Evolutionary conservation across 2,329 filamentous ascomycete genomes (phyloP), one percentile per base, ranked within the genome.

Genomic region (Amauroascus niger): DNA sequence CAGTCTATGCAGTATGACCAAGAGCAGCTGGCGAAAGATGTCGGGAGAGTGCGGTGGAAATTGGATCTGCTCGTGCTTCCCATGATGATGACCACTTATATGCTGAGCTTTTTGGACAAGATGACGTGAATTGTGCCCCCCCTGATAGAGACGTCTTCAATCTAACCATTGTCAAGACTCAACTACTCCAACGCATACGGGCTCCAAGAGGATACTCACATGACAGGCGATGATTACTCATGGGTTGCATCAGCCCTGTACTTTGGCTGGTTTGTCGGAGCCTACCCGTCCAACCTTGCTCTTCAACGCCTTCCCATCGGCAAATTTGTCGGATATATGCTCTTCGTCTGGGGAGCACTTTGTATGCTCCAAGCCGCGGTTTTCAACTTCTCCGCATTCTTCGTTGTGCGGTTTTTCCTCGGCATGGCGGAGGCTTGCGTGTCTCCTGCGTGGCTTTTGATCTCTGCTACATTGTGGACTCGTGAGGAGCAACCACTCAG

Each of bases 101-200:
- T 45, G 41, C 11, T 45, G 41, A 30, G 41, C 41, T 45, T 45
- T 9, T 22, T 45, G 41, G 41, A 45, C 9, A 45, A 45, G 16
- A 26, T 28, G 41, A 45, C 41, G 41, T 45, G 24, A 45, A 24
- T 7, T n/a, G 14, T 13, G 6, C 13, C 41, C 41, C 4, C 26
- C 4, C 26, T 30, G 24, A 30, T 11, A 16, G 14, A 13, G 14
- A 30, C 4, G 6, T 30, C 22, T 16, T 5, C 8, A 5, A 7
- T 30, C 41, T 45, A 45, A 45, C 41, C 16, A 16, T 45, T 24
- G 4, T 28, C 41, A 30, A 45, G 41, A 1, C 41, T 81, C 26
- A 79, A 76, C 1, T 84, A 83, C 58, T 81, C 82, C 0, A 81
- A 81, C 20, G 80, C 85, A 48, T 84, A 84, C 55, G 80, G 80